Base-by-base conservation (phyloP, 192 early-diverging fungal species). In the Allomyces macrogynus region DNA sequence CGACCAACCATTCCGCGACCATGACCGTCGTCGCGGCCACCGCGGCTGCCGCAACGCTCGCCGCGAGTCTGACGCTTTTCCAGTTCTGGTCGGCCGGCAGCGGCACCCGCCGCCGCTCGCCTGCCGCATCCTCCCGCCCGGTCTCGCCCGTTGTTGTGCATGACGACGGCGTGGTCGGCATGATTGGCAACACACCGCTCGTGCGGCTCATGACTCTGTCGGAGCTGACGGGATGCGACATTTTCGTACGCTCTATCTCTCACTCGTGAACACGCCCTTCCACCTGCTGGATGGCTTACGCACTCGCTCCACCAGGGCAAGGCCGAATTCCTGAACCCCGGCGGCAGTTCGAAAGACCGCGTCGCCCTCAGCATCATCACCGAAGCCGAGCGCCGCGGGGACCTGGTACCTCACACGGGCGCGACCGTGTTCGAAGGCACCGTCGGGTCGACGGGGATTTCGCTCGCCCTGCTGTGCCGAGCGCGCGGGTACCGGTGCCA, bases 391-490 rank as follows among this genome's bases (percentile, higher is more conserved):
- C 43, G 61, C 1, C 25, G 68, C 7, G 88, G 88, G 8, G 67
- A 83, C 12, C 79, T 98, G 42, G 69, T 64, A 1, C 91, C 92
- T 42, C 77, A 88, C 64, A 82, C 79, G 16, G 85, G 82, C 26
- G 84, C 80, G 42, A 86, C 86, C 12, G 84, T 98, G 24, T 92
- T 91, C 71, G 95, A 98, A 66, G 93, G 93, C 27, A 99, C 95
- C 0, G 90, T 92, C 12, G 95, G 95, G 8, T 90, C 87, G 1
- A 99, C 95, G 1, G 95, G 95, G 4, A 95, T 99, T 40, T 91
- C 93, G 4, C 78, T 99, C 42, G 94, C 95, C 4, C 86, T 88
- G 75, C 86, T 97, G 43, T 84, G 88, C 18, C 79, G 84, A 14
- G 93, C 94, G 0, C 85, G 83, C 42, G 94, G 95, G 12, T 97